These are phyloP conservation scores for Barnettozyma botsteinii DNA, from an alignment of 805 yeast genomes.

Conservation along the genomic window DNA sequence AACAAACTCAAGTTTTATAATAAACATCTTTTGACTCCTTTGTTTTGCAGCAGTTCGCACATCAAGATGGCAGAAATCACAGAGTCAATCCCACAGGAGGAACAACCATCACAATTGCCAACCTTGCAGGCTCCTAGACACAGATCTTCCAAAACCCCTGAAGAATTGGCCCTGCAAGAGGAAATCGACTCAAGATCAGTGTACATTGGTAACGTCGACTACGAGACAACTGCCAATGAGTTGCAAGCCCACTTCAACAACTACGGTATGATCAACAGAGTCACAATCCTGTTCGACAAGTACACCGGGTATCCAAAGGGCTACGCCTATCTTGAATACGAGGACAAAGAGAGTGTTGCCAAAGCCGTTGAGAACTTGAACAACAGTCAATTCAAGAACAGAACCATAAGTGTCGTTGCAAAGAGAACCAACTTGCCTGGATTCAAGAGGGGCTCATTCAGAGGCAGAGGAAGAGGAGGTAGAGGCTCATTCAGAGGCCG, in stretches of 20 bases:
- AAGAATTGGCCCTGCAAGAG: constrained; percentile 30
- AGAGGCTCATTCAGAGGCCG: constrained; percentile 17
- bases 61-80: too few species aligned
- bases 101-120: too few species aligned
- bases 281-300: constrained; percentile 45
- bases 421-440: constrained; percentile 55
- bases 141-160: constrained; percentile 22
- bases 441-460: constrained; percentile 25
- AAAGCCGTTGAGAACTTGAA: constrained; percentile 41
- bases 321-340: constrained; percentile 60
- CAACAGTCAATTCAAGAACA: constrained; percentile 39
- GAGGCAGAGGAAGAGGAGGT: constrained; percentile 22
- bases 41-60: too few species aligned
- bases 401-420: constrained; percentile 40
- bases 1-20: too few species aligned
- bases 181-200: constrained; percentile 49
- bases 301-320: constrained; percentile 47
- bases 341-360: constrained; percentile 34
- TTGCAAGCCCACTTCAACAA: constrained; percentile 41
- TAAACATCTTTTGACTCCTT: too few species aligned
- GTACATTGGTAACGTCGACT: constrained; percentile 47
- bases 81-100: too few species aligned
- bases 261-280: constrained; percentile 43
- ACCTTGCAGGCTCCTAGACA: background rate
- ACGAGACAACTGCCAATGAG: constrained; percentile 43